Evolutionary conservation across 768 basidiomycete genomes (phyloP).

Genomic region (Lepiota venenata): DNA sequence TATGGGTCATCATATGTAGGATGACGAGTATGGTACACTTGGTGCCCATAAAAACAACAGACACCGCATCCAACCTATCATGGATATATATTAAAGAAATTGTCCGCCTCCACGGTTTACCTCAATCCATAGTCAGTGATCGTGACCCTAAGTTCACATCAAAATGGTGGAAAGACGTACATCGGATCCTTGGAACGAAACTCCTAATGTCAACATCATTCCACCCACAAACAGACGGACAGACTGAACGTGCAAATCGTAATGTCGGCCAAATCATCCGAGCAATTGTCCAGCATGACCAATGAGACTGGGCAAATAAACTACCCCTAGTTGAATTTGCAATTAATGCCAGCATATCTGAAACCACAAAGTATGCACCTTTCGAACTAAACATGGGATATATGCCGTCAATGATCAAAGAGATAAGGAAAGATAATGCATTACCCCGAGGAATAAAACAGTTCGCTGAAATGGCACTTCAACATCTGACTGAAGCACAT

Average conservation of each 20-base stretch:
- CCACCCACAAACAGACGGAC: too few species aligned
- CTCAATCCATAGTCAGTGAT: conserved; percentile 27
- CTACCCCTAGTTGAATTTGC: conserved; percentile 31
- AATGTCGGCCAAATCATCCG: conserved; percentile 28
- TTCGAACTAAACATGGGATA: conserved; percentile 25
- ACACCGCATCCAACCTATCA: conserved; percentile 23
- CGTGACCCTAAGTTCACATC: conserved; percentile 32
- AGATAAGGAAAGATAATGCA: background rate
- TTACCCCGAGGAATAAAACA: conserved; percentile 18
- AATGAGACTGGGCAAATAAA: conserved; percentile 28
- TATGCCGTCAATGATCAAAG: conserved; percentile 17
- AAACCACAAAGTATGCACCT: conserved; percentile 31
- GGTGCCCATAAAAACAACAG: conserved; percentile 22
- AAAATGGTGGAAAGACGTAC: conserved; percentile 27
- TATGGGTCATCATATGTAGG: too few species aligned
- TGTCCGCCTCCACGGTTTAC: conserved; percentile 27
- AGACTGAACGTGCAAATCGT: conserved; percentile 30
- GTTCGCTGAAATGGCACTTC: conserved; percentile 22
- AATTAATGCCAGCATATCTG: too few species aligned
- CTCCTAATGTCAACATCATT: conserved; percentile 32
- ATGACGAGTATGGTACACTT: too few species aligned
- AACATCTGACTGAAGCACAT: conserved; percentile 26
- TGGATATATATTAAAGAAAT: conserved; percentile 26
- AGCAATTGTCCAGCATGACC: conserved; percentile 19
- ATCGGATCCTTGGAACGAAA: conserved; percentile 23